Evolutionary conservation across 169 alveolate species (phyloP), one percentile per base, ranked within the genome.

Genomic region (Plasmodium gallinaceum): DNA sequence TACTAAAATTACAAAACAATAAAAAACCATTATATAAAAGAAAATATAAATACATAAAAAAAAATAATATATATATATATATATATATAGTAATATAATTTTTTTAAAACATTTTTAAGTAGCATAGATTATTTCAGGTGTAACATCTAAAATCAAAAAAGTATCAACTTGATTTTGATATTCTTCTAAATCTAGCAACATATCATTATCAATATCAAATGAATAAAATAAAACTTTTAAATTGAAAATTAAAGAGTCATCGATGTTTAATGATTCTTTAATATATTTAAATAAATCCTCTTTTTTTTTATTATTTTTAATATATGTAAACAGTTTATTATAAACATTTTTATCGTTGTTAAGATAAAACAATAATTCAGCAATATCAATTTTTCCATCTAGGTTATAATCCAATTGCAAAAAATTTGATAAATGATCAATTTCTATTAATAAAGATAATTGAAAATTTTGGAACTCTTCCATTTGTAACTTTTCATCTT

Each of bases 381-480:
- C 18, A 20, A 65, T 16, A 8, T 76, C 89, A 22, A 76, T 51
- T 7, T 39, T 9, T 57, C 75, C 75, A 64, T 76, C 89, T 14
- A 76, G 16, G 46, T 76, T 76, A 26, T 39, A 20, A 14, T 76
- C 89, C n/a, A 76, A 20, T 7, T 76, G 89, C 22, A 76, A 37
- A 42, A 76, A 76, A 20, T 62, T 76, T 10, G 73, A 37, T 39
- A 76, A 54, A 43, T 46, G 57, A 22, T 64, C 66, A n/a, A 76
- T 64, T 52, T 76, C 78, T 32, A 46, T 2, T 18, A 76, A 42
- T 9, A 76, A 12, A 16, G 48, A n/a, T 18, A 46, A 39, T 42
- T 76, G 89, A 58, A 76, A 76, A 51, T 76, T 61, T 39, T 45
- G 78, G 42, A 76, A 76, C 39, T 76, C 89, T 18, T 46, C 89